These are phyloP conservation scores for Leptomonas pyrrhocoris DNA, from an alignment of 208 protist genomes.

Conservation along the genomic window DNA sequence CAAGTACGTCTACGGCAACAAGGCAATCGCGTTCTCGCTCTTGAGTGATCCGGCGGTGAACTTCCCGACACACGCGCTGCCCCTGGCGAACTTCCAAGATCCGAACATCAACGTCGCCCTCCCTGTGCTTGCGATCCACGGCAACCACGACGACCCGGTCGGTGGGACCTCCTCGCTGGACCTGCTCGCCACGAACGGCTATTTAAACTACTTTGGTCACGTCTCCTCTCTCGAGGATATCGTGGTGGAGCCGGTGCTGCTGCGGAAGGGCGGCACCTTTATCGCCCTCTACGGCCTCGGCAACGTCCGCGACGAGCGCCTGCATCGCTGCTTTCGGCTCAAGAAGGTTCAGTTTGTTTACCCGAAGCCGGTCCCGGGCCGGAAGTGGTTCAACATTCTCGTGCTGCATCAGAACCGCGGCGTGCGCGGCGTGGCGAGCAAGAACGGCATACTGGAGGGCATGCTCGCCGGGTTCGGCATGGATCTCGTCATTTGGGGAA, in stretches of 20 bases:
- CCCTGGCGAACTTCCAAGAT: slow-evolving; percentile 94
- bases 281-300: slow-evolving; percentile 99
- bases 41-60: slow-evolving; percentile 91
- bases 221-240: slow-evolving; percentile 92
- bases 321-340: slow-evolving; percentile 95
- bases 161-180: slow-evolving; percentile 96
- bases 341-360: slow-evolving; percentile 95
- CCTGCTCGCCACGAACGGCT: slow-evolving; percentile 90
- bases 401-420: slow-evolving; percentile 98
- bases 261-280: slow-evolving; percentile 95
- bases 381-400: slow-evolving; percentile 97
- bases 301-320: slow-evolving; percentile 97
- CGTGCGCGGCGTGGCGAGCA: slow-evolving; percentile 64
- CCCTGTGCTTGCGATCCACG: slow-evolving; percentile 99
- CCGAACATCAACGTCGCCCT: slow-evolving; percentile 98
- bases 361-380: slow-evolving; percentile 52
- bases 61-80: slow-evolving; percentile 88
- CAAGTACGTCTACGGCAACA: slow-evolving; percentile 92
- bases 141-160: slow-evolving; percentile 99
- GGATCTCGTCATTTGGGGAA: slow-evolving; percentile 99
- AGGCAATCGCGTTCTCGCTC: slow-evolving; percentile 89
- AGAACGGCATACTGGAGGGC: slow-evolving; percentile 92
- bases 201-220: slow-evolving; percentile 99
- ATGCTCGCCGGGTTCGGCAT: slow-evolving; percentile 94
- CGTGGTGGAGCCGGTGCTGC: slow-evolving; percentile 91